Percentiles rank a stretch among this genome's conserved stretches.
These are phyloP conservation scores for Durotheca rogersii DNA, from an alignment of 495 filamentous ascomycete genomes.

Conservation along the genomic window DNA sequence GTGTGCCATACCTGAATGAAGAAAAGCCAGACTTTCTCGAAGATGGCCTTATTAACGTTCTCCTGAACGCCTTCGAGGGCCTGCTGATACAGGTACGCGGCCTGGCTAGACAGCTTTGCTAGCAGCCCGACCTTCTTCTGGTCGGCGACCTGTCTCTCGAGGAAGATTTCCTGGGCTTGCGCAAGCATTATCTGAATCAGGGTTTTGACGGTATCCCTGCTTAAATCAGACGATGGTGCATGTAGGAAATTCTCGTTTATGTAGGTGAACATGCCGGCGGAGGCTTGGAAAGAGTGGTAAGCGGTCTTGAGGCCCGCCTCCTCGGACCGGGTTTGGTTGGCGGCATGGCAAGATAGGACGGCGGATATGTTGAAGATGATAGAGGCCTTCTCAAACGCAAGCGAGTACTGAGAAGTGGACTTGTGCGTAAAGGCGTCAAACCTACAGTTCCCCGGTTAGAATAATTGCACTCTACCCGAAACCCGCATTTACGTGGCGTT, in stretches of 20 bases:
- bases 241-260: constrained; percentile 99
- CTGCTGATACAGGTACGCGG: constrained; percentile 83
- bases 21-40: constrained; percentile 92
- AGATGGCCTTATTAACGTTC: constrained; percentile 85
- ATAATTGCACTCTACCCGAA: background rate
- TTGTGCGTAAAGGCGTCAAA: constrained; percentile 99
- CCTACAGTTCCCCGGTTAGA: constrained; percentile 54
- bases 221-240: constrained; percentile 91
- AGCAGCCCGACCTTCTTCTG: constrained; percentile 89
- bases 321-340: constrained; percentile 86
- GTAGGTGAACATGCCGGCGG: constrained; percentile 98
- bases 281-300: constrained; percentile 97
- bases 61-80: constrained; percentile 88
- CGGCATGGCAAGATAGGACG: constrained; percentile 93
- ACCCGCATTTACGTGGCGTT: background rate
- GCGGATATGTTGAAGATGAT: constrained; percentile 99
- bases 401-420: constrained; percentile 88
- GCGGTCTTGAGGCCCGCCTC: constrained; percentile 92
- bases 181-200: constrained; percentile 90
- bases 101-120: constrained; percentile 89
- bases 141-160: constrained; percentile 94
- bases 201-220: constrained; percentile 91
- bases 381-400: constrained; percentile 97
- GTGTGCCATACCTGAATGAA: constrained; percentile 65
- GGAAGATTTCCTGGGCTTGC: constrained; percentile 93